These are phyloP conservation scores for Malus hybrid DNA, from an alignment of 331 rosid species.

Conservation along the genomic window DNA sequence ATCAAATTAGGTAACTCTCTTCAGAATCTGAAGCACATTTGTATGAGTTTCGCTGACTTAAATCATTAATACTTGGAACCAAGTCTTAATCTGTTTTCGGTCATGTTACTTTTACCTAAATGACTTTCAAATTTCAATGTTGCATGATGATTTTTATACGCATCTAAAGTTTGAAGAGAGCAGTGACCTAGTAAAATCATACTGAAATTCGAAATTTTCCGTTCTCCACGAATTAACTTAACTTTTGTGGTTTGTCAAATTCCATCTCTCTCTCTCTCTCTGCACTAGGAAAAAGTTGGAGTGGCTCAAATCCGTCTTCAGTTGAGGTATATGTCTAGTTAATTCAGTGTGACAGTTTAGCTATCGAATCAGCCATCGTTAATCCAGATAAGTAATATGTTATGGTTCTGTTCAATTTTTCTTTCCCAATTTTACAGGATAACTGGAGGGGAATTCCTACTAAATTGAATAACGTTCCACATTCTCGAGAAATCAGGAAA, in stretches of 20 bases:
- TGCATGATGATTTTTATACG: not conserved
- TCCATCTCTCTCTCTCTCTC: no score
- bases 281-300: slow-evolving; percentile 8
- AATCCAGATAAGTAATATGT: slow-evolving; percentile 16
- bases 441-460: slow-evolving; percentile 97
- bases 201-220: not conserved
- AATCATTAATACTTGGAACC: not conserved
- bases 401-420: slow-evolving; percentile 27
- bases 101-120: not conserved
- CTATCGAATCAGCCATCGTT: slow-evolving; percentile 28
- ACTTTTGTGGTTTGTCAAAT: no score
- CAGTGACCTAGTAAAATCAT: not conserved
- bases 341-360: not conserved
- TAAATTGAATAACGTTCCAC: slow-evolving; percentile 85
- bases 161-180: not conserved
- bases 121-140: not conserved
- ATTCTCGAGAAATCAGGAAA: slow-evolving; percentile 82
- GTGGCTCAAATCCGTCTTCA: slow-evolving; percentile 21
- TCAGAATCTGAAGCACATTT: not conserved
- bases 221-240: slow-evolving; percentile 17
- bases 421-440: slow-evolving; percentile 57
- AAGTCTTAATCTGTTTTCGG: not conserved
- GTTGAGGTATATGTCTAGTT: slow-evolving; percentile 38
- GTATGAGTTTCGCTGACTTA: not conserved
- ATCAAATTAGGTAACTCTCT: slow-evolving; percentile 37